Evolutionary conservation across 306 rosid species (phyloP).

Genomic region (Spatholobus suberectus): DNA sequence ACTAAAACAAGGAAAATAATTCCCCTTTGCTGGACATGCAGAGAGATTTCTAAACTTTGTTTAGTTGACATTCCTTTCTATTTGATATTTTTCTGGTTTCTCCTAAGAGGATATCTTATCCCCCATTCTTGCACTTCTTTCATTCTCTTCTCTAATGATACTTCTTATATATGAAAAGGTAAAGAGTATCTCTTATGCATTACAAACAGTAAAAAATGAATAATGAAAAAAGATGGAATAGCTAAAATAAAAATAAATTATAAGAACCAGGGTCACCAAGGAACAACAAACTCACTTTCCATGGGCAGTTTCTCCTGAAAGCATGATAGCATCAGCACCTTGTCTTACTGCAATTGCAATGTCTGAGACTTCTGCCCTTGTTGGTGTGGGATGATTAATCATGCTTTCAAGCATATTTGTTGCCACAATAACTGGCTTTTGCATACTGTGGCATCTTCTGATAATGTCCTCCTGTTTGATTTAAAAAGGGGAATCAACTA

Average conservation of each 20-base stretch:
- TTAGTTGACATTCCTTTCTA: not conserved
- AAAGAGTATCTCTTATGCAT: constrained; percentile 15
- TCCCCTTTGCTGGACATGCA: not conserved
- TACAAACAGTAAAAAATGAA: not conserved
- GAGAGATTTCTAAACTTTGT: constrained; percentile 17
- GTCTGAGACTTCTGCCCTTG: constrained; percentile 98
- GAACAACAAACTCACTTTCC: constrained; percentile 77
- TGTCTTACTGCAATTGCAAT: constrained; percentile 95
- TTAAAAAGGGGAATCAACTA: constrained; percentile 34
- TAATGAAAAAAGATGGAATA: not conserved
- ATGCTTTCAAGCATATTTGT: constrained; percentile 99
- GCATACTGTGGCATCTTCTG: constrained; percentile 77
- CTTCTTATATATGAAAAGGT: not conserved
- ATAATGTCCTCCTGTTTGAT: constrained; percentile 83
- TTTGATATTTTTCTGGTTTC: not conserved
- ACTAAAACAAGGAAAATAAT: not conserved
- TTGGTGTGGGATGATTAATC: constrained; percentile 95
- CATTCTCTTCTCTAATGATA: constrained; percentile 18
- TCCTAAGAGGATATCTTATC: not conserved
- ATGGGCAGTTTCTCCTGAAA: constrained; percentile 99
- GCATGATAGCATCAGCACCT: constrained; percentile 98
- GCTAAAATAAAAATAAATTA: not conserved
- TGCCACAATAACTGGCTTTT: constrained; percentile 96
- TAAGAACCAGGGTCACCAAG: constrained; percentile 32
- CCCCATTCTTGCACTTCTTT: constrained; percentile 1